Evolutionary conservation across 805 yeast species (phyloP).

Genomic region (Hanseniaspora guilliermondii): DNA sequence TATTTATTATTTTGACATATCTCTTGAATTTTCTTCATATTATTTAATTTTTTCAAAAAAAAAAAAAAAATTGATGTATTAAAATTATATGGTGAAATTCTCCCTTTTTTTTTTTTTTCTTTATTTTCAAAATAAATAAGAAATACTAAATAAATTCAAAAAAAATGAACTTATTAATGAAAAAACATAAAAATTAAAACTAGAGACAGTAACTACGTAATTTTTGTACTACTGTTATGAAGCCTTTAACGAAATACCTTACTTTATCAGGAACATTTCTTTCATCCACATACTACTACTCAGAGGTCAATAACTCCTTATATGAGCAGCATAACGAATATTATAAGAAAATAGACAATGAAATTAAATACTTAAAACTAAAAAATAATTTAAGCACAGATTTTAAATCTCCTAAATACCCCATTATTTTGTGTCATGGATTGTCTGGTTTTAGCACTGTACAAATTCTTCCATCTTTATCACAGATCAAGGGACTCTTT

Average conservation of each 20-base stretch:
- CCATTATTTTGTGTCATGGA: conserved; percentile 78
- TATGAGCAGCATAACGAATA: background rate
- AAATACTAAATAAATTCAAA: no score
- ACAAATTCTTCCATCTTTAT: conserved; percentile 33
- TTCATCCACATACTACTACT: background rate
- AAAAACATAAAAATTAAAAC: no score
- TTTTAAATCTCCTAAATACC: conserved; percentile 52
- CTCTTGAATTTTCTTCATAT: no score
- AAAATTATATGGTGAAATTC: no score
- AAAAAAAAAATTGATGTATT: no score
- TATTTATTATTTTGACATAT: no score
- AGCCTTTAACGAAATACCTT: background rate
- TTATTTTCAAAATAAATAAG: no score
- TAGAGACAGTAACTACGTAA: no score
- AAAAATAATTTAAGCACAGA: conserved; percentile 18
- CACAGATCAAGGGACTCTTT: conserved; percentile 23
- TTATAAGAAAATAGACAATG: background rate
- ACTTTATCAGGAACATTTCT: background rate
- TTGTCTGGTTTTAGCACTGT: conserved; percentile 65
- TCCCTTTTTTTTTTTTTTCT: no score
- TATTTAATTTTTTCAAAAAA: no score
- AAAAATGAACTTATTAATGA: no score
- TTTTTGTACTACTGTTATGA: background rate
- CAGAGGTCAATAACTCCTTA: background rate
- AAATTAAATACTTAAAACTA: background rate